Evolutionary conservation across 2,329 filamentous ascomycete species (phyloP), one percentile per base, ranked within the genome.

Genomic region (Pestalotiopsis sp.): DNA sequence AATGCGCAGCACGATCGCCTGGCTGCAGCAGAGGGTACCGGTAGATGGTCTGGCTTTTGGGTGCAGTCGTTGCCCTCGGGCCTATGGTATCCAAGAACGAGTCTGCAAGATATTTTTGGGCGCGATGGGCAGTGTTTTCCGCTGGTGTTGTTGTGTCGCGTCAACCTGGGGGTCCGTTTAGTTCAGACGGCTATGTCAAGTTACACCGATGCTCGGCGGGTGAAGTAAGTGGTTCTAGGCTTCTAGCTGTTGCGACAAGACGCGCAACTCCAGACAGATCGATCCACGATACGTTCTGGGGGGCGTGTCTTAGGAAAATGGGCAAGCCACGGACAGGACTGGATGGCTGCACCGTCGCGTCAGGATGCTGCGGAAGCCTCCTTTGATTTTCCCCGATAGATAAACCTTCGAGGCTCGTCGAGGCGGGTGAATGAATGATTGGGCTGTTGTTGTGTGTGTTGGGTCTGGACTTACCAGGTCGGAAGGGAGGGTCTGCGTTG

Each of bases 1-100:
- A 36, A 67, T 73, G 67, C 70, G 71, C 71, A 73, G 73, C 73
- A 72, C 74, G 77, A 77, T 77, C 73, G 75, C 73, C 74, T 75
- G 78, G 72, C 72, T 75, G 74, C 77, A 75, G 74, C 69, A 69
- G 66, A 61, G 68, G 20, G 56, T 39, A 60, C 31, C 31, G 63
- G 31, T 62, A 39, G 38, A 60, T 36, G 7, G 45, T 41, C 39
- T 60, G 63, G 64, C 31, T 9, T 23, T 39, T 20, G 63, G 63
- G 61, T 38, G 27, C 61, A 31, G 45, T 17, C 59, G 27, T 17
- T 36, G 31, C 38, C n/a, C 27, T 36, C 14, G 7, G 45, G 17
- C 45, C 45, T 52, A 23, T 52, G 17, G 45, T n/a, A 52, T 52
- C 17, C 45, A 52, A 52, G 45, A 52, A n/a, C 14, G 45, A 20